Base-by-base conservation (phyloP, 1,284 basidiomycete species). In the Apiotrichum sp. region DNA sequence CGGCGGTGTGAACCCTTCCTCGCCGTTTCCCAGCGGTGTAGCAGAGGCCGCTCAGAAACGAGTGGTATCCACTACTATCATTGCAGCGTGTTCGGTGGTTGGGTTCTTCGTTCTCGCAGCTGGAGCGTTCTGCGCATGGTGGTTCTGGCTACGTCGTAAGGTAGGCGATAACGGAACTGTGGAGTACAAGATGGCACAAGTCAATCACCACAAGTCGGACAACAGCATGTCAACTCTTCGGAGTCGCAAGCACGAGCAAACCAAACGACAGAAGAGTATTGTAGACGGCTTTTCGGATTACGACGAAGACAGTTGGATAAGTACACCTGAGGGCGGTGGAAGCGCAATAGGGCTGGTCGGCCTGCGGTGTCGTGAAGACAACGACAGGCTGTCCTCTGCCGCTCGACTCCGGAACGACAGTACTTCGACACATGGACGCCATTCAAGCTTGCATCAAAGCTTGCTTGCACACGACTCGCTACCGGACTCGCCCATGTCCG, bases 221-320 rank as follows among this genome's bases (percentile, higher is more conserved):
- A 40, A 46, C 7, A 65, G 62, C 41, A 56, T 55, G 11, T 64
- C 65, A 9, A 66, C 66, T 0, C 35, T 67, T 7, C 56, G 70
- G 13, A 69, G 57, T 53, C 67, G 64, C 51, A 77, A 77, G 59
- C 72, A 71, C 52, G 57, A 62, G 22, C 62, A 63, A 29, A 70
- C 70, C 6, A 56, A 63, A 45, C 53, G 75, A 33, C 75, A 77
- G 56, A 72, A 70, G 61, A 69, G 65, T 41, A 71, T 75, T 67
- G 65, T 77, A 31, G 74, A 77, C 35, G 75, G 75, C 3, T 75
- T 67, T 45, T 66, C 65, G 4, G 73, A 75, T 48, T 70, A 66
- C 36, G 74, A 77, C 41, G 63, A 57, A 1, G 70, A 74, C 60
- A 67, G 66, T 8, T 73, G 67, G 69, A 42, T 59, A 43, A 56